These are phyloP conservation scores for Chytriomyces confervae DNA, from an alignment of 192 early-diverging fungal genomes.

Conservation along the genomic window DNA sequence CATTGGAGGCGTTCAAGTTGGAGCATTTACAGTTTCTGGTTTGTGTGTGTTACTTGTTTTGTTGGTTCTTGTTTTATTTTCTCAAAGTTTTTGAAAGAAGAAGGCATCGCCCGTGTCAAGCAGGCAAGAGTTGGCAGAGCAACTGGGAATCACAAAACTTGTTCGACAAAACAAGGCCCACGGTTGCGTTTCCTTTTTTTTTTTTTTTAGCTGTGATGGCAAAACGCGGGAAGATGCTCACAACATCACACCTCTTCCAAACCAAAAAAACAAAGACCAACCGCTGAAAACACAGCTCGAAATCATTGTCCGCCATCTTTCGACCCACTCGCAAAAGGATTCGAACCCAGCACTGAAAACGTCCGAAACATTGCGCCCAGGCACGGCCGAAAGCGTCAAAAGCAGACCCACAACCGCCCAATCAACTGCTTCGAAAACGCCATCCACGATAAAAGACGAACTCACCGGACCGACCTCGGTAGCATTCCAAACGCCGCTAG, in stretches of 20 bases:
- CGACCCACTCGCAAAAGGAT: conserved; percentile 12
- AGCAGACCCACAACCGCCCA: conserved; percentile 1
- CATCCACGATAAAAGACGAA: not conserved
- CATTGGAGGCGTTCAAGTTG: conserved; percentile 41
- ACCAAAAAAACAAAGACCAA: conserved; percentile 16
- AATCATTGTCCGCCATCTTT: conserved; percentile 28
- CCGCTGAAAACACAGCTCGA: conserved; percentile 39
- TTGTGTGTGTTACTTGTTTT: conserved; percentile 3
- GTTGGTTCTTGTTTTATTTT: conserved; percentile 3
- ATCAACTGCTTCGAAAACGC: not conserved
- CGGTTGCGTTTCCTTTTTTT: conserved; percentile 13
- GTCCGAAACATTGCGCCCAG: not conserved
- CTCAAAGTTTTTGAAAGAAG: not conserved
- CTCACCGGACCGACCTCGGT: conserved; percentile 1
- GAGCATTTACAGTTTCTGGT: conserved; percentile 40
- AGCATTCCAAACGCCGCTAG: conserved; percentile 22
- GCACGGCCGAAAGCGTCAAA: not conserved
- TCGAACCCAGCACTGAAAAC: not conserved
- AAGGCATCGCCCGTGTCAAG: conserved; percentile 23
- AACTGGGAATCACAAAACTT: conserved; percentile 35
- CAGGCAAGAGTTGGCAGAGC: conserved; percentile 30
- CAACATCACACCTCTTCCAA: not conserved
- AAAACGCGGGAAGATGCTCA: not conserved
- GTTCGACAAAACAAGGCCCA: conserved; percentile 36
- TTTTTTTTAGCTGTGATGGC: not conserved